Evolutionary conservation across 768 basidiomycete genomes (phyloP).

Genomic region (Xerocomellus chrysenteron): DNA sequence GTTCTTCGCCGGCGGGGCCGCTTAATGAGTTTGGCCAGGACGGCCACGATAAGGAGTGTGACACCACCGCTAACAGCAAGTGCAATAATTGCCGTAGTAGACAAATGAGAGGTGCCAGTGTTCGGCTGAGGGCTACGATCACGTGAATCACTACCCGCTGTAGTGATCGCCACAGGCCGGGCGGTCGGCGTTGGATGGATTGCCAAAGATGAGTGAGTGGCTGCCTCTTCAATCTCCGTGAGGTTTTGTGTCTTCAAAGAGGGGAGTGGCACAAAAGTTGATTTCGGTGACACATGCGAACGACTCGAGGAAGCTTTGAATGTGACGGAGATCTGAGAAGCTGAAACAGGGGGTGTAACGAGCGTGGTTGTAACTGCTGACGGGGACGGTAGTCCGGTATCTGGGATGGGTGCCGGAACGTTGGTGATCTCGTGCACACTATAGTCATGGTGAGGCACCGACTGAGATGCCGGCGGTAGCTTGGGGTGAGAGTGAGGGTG

Average conservation of each 20-base stretch:
- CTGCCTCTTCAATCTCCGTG: conserved; percentile 20
- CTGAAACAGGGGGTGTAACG: conserved; percentile 5
- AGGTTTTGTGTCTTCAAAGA: conserved; percentile 26
- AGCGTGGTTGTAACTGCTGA: conserved; percentile 11
- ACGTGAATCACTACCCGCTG: not conserved
- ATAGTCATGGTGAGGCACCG: conserved; percentile 23
- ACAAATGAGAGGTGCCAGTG: conserved; percentile 33
- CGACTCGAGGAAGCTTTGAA: conserved; percentile 13
- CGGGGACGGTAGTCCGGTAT: conserved; percentile 31
- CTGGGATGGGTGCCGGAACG: conserved; percentile 31
- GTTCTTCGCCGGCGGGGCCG: conserved; percentile 52
- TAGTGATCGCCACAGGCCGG: conserved; percentile 1
- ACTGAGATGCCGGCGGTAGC: conserved; percentile 12
- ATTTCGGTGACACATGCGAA: conserved; percentile 14
- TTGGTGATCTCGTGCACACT: conserved; percentile 29
- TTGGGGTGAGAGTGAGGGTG: conserved; percentile 7
- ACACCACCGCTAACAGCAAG: conserved; percentile 53
- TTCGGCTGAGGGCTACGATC: conserved; percentile 13
- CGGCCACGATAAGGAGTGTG: conserved; percentile 46
- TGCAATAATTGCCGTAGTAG: conserved; percentile 49
- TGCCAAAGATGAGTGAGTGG: conserved; percentile 10
- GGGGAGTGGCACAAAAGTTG: conserved; percentile 31
- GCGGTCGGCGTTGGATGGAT: conserved; percentile 3
- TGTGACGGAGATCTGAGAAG: conserved; percentile 26
- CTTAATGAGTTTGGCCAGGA: conserved; percentile 47